Base-by-base conservation (phyloP, 1,139 yeast genomes). In the Taphrina deformans region DNA sequence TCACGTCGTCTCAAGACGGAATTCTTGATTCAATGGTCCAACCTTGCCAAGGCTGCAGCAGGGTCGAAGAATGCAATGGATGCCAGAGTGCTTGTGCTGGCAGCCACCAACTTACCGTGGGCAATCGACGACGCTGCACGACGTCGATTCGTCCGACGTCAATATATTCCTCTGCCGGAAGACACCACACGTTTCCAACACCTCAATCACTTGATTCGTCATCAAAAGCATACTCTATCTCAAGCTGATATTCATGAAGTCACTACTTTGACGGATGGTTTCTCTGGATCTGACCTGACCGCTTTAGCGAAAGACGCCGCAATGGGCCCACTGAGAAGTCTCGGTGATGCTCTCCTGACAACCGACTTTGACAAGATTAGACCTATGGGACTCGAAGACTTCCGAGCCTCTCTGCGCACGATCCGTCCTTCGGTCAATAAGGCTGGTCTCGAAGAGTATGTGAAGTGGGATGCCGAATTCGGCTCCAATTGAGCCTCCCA, bases 81-180 rank as follows among this genome's bases (percentile, higher is more conserved):
- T 69, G 85, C 85, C 68, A 79, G 98, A 65, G 99, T 93, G 2
- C 80, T 93, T 35, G 96, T 93, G 2, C 79, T 93, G 46, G 99
- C 98, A 0, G 99, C 99, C 0, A 93, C 99, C 0, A 93, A 93
- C 74, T 77, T 93, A 69, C 99, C 99, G 0, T 93, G 99, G 99
- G 88, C 91, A 2, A 92, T 93, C 69, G 99, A 93, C 76, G 99
- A 95, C 74, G 99, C 99, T 1, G 99, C 99, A 0, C 80, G 99
- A 72, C 83, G 99, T 74, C 82, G 99, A 71, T 93, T 93, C 78
- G 73, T 71, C 4, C 82, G 96, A 70, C 80, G 98, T 65, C 97
- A 91, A 74, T 92, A 93, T 75, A 93, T 93, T 65, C 99, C 99
- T 1, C 79, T 93, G 65, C 99, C 99, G 0, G 99, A 93, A 74